Evolutionary conservation across 1,284 basidiomycete species (phyloP).

Genomic region (Rhodotorula sp.): DNA sequence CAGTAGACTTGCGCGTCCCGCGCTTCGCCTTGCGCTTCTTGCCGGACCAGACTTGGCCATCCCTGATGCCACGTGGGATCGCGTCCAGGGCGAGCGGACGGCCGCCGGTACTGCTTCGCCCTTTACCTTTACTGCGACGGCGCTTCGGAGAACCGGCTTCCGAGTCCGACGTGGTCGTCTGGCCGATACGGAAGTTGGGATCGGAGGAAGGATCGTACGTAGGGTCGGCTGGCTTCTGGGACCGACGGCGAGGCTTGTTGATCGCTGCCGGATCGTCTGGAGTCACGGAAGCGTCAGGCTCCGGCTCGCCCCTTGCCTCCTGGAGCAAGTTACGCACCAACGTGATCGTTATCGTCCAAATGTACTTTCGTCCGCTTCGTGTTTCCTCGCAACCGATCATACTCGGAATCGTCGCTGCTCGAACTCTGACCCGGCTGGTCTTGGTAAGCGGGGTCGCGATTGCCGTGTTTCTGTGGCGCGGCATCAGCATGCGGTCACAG

Average conservation of each 20-base stretch:
- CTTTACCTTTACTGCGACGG: constrained; percentile 34
- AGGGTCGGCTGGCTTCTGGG: constrained; percentile 22
- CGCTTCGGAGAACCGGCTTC: constrained; percentile 3
- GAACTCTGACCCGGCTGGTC: constrained; percentile 15
- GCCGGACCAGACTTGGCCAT: constrained; percentile 35
- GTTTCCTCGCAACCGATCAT: constrained; percentile 12
- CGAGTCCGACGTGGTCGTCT: constrained; percentile 21
- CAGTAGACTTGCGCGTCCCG: constrained; percentile 6
- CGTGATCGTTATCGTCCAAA: constrained; percentile 17
- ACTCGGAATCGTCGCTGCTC: constrained; percentile 25
- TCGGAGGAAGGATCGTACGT: constrained; percentile 12
- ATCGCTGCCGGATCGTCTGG: constrained; percentile 3
- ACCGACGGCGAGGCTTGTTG: constrained; percentile 12
- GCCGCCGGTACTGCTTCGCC: constrained; percentile 6
- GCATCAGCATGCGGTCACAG: too few species aligned
- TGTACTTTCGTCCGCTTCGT: constrained; percentile 24
- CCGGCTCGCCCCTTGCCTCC: accelerated
- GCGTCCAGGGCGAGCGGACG: neutral
- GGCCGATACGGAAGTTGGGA: constrained; percentile 18
- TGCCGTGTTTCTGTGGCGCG: constrained; percentile 16
- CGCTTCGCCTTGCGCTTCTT: constrained; percentile 36
- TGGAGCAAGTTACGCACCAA: neutral
- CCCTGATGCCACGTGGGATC: constrained; percentile 32
- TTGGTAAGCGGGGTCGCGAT: constrained; percentile 21
- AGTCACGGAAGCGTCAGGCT: too few species aligned